A percentile compares a stretch with the other conserved stretches of the same genome.
Evolutionary conservation across 805 yeast genomes (phyloP).

Genomic region (Teunomyces atbi): DNA sequence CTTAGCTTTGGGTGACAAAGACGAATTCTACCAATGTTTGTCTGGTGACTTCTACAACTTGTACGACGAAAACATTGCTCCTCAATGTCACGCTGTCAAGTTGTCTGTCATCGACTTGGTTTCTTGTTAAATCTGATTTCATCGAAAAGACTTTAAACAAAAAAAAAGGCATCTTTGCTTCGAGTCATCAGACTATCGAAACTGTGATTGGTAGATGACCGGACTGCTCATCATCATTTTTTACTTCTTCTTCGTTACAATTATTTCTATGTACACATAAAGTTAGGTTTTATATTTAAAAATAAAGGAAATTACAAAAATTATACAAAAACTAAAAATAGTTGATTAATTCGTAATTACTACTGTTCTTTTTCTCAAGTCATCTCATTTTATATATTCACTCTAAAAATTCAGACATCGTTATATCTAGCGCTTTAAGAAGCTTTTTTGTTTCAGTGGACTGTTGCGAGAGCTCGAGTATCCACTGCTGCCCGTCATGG

Average conservation of each 20-base stretch:
- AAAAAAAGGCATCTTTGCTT: neutral
- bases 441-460: conserved; percentile 27
- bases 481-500: conserved; percentile 35
- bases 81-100: conserved; percentile 53
- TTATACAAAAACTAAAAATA: neutral
- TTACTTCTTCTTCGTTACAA: conserved; percentile 4
- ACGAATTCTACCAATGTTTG: conserved; percentile 68
- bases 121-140: conserved; percentile 38
- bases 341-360: no score
- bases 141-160: neutral
- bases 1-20: conserved; percentile 61
- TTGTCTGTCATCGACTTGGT: conserved; percentile 59
- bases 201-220: conserved; percentile 1
- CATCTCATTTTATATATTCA: neutral
- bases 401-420: neutral
- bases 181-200: neutral
- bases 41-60: conserved; percentile 79
- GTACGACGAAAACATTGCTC: conserved; percentile 62
- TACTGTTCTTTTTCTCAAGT: no score
- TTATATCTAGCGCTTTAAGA: conserved; percentile 25
- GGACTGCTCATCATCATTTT: neutral
- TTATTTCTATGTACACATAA: neutral
- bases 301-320: neutral
- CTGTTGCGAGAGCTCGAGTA: conserved; percentile 9
- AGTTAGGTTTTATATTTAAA: neutral